phyloP scores from a whole-genome alignment of 2,329 filamentous ascomycete genomes.

The Pseudogymnoascus sp. region DNA sequence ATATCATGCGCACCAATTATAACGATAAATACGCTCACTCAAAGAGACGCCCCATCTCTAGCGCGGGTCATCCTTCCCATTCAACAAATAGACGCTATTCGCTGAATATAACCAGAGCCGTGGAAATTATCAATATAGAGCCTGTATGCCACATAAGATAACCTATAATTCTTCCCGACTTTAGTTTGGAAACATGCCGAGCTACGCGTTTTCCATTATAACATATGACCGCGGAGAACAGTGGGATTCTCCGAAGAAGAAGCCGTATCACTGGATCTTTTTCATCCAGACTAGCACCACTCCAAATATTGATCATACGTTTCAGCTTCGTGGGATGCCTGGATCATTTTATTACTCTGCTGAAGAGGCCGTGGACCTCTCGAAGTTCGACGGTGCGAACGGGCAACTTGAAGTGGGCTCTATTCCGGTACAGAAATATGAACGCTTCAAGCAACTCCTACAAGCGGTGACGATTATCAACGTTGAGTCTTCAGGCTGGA shows the following conservation, averaged over 20 bases:
- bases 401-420: slow-evolving; percentile 8
- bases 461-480: slow-evolving; percentile 2
- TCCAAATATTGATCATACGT: background rate
- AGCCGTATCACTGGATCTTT: slow-evolving; percentile 10
- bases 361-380: background rate
- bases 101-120: background rate
- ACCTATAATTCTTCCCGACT: background rate
- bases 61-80: background rate
- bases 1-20: background rate
- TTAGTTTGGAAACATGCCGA: background rate
- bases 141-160: background rate
- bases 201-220: background rate
- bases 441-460: background rate
- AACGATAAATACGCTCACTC: background rate
- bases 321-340: slow-evolving; percentile 11
- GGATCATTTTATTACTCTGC: slow-evolving; percentile 6
- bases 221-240: slow-evolving; percentile 6
- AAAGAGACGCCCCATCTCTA: background rate
- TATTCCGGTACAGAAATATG: slow-evolving; percentile 5
- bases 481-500: slow-evolving; percentile 9
- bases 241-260: slow-evolving; percentile 3
- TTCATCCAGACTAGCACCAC: background rate
- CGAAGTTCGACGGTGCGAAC: background rate
- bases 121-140: background rate
- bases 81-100: background rate